Base-by-base conservation (phyloP, 2,329 filamentous ascomycete species). In the Nannizziopsis barbatae region DNA sequence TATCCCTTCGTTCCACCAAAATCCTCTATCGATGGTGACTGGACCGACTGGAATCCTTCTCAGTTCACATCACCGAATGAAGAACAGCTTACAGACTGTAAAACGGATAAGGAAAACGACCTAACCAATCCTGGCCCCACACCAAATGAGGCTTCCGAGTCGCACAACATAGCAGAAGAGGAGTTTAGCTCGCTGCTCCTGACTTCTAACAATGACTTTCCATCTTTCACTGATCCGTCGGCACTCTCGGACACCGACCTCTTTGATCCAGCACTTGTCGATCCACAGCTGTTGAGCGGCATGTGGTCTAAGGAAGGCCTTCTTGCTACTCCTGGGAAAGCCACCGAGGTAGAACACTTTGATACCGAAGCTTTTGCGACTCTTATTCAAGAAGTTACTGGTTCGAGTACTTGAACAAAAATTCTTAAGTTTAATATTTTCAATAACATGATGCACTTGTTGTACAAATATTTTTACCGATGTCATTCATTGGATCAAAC, bases 31-130 rank as follows among this genome's bases (percentile, higher is more conserved):
- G 55, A 53, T 44, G 56, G 56, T 30, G 58, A 58, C 53, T 68
- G 66, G 66, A 56, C 58, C 1, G 62, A 66, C 47, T 68, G 65
- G 65, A 55, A 66, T 27, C 60, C 62, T 27, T 58, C 60, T 1
- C 58, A 65, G 47, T 65, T 61, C 31, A 55, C 62, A n/a, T 66
- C 65, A 27, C 60, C 61, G 0, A 46, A 48, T 30, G 57, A 20
- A 15, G 31, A 32, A 4, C 37, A 33, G 14, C 2, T 12, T 15
- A 11, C 39, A 11, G 31, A 44, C 18, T 20, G 40, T 31, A 11
- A n/a, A 22, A 20, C 39, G n/a, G 33, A 43, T 15, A 18, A 37
- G 3, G 18, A 37, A 33, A 37, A 8, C 31, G 9, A 18, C 17
- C 32, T 31, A 5, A 35, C 17, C 15, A 32, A 17, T 11, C 5